Evolutionary conservation across 2,329 filamentous ascomycete genomes (phyloP), one percentile per base, ranked within the genome.

Genomic region (Orbilia oligospora): DNA sequence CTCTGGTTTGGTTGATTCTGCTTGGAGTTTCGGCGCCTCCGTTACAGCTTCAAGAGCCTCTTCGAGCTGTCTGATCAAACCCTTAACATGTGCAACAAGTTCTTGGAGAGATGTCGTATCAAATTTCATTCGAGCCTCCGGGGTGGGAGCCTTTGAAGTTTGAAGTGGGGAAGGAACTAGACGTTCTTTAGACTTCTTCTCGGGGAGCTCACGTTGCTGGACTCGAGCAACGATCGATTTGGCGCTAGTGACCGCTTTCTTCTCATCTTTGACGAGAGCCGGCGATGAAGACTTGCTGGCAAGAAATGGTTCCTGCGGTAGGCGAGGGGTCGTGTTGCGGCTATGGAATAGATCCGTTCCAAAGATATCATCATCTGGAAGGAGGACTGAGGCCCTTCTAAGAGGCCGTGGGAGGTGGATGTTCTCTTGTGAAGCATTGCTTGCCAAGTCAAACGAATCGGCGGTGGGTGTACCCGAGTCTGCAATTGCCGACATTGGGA

Each of bases 401-500:
- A 70, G 48, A 24, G 68, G 61, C 36, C 64, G 65, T 49, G 46
- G 66, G 33, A 73, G 69, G 68, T 80, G 76, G 58, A 79, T 67
- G 69, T 73, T 73, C 71, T 66, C 71, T 66, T 73, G 78, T 24
- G 72, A 75, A 12, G 72, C 66, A 49, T 73, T 80, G 56, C 79
- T 79, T 38, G 53, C 69, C 49, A 79, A 33, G 56, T 79, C 58
- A 63, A 70, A 73, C n/a, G 67, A 65, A 65, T 79, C 76, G 2
- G 63, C 65, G 22, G 55, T 41, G 5, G 76, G 76, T 4, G 70
- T 73, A 20, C 71, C 70, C 2, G 76, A 66, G 10, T 75, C 69
- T 1, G 76, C 70, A 38, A 79, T 51, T 1, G 71, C 71, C 14
- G 61, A 68, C 27, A 73, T 75, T n/a, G 85, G 81, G 58, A 88